These are phyloP conservation scores for Camelina laxa DNA, from an alignment of 345 rosid genomes.

Conservation along the genomic window DNA sequence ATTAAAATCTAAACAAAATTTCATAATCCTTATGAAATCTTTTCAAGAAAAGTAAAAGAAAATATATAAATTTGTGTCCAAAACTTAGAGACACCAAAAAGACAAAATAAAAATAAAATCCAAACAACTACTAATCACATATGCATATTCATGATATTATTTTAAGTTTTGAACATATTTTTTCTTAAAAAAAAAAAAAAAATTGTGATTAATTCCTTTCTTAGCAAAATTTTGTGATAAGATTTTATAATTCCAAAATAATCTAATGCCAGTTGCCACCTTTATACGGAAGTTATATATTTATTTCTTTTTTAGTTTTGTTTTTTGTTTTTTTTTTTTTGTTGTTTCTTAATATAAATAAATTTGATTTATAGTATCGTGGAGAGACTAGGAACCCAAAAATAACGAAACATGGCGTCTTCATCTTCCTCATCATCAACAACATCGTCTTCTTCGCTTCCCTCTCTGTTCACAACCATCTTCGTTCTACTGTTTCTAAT, in stretches of 20 bases:
- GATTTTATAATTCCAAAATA: neutral
- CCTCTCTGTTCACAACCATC: slow-evolving; percentile 29
- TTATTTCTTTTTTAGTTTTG: neutral
- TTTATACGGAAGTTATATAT: slow-evolving; percentile 7
- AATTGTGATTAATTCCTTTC: too few species aligned
- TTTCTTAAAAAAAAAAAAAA: too few species aligned
- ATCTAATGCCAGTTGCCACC: neutral
- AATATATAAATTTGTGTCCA: neutral
- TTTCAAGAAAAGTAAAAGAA: neutral
- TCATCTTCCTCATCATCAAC: slow-evolving; percentile 18
- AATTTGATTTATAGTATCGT: slow-evolving; percentile 1
- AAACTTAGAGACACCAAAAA: neutral
- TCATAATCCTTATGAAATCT: neutral
- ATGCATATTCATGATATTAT: neutral
- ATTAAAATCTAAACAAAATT: neutral
- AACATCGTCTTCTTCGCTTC: slow-evolving; percentile 27
- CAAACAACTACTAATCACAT: neutral
- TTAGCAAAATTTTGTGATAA: neutral
- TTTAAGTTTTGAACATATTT: neutral
- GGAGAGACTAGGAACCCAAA: slow-evolving; percentile 17
- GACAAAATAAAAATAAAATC: neutral
- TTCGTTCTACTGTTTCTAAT: slow-evolving; percentile 1
- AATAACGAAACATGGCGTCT: slow-evolving; percentile 36
- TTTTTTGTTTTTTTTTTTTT: neutral
- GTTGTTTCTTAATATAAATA: neutral